Conservation (phyloP, 108 stramenopile genomes). For the Skeletonema grethae region DNA sequence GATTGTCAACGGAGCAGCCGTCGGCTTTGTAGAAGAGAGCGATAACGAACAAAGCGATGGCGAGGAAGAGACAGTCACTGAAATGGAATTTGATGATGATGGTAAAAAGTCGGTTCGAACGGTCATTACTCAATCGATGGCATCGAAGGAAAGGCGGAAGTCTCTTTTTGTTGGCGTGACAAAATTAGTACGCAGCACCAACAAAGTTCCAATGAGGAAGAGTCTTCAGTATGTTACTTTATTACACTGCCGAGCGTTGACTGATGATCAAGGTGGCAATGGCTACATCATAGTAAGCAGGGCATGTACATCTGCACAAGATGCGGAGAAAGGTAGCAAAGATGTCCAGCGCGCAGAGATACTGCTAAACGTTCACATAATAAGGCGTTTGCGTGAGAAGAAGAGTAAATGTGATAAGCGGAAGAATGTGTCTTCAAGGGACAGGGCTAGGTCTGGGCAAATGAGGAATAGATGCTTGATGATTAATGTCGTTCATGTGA, state of each 20-base stretch:
- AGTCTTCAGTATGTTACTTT: slow-evolving; percentile 63
- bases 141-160: slow-evolving; percentile 42
- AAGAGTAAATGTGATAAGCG: slow-evolving; percentile 6
- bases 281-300: slow-evolving; percentile 81
- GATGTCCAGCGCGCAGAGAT: slow-evolving; percentile 44
- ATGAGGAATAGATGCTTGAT: slow-evolving; percentile 59
- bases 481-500: slow-evolving; percentile 77
- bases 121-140: not conserved
- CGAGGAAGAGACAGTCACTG: slow-evolving; percentile 20
- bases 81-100: slow-evolving; percentile 24
- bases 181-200: slow-evolving; percentile 69
- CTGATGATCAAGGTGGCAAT: slow-evolving; percentile 59
- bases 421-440: slow-evolving; percentile 13
- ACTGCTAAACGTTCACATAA: slow-evolving; percentile 51
- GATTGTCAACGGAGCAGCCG: slow-evolving; percentile 40
- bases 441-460: slow-evolving; percentile 39
- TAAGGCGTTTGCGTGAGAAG: slow-evolving; percentile 28
- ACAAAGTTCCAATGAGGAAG: slow-evolving; percentile 68
- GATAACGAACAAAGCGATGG: slow-evolving; percentile 40
- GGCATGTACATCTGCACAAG: slow-evolving; percentile 54
- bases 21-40: slow-evolving; percentile 32
- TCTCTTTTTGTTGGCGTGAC: slow-evolving; percentile 57
- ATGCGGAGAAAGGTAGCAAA: slow-evolving; percentile 26
- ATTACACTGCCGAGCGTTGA: slow-evolving; percentile 67
- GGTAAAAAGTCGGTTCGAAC: slow-evolving; percentile 23